Base-by-base conservation (phyloP, 1,139 yeast genomes). In the Magnusiomyces tetraspermus region DNA sequence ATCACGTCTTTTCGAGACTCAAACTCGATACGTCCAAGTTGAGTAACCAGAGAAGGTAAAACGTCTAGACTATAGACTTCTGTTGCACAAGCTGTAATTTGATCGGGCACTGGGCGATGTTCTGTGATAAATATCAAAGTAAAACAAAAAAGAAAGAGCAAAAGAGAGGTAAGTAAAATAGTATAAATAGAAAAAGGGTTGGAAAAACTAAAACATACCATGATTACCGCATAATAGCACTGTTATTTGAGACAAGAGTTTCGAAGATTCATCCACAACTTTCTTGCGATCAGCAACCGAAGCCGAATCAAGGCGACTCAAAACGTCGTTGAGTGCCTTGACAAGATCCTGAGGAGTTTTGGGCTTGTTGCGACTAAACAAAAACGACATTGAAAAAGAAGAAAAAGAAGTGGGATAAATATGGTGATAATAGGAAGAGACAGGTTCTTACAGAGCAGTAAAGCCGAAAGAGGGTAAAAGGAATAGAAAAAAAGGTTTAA, bases 1-100 rank as follows among this genome's bases (percentile, higher is more conserved):
- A 81, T 77, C 17, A 88, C 95, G 61, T 86, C 95, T 64, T 90
- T 89, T 55, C 96, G 76, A 43, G 95, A 80, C 65, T 92, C 97
- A 67, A 92, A 90, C 60, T 88, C 97, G 53, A 92, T 74, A 44
- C 76, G 75, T 17, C 72, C 71, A 55, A 92, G 71, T 61, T 82
- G 77, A 38, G 71, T 66, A 21, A 87, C 73, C 55, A 92, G 69
- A 38, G 76, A 74, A 58, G 77, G 77, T 41, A 92, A 75, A 53
- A 85, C 73, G 65, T 89, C 95, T 0, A 85, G 74, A n/a, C 78
- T 66, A 61, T 85, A 84, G 1, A 85, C 78, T 60, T 88, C 95
- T 60, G 83, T 88, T 1, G 94, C 86, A 54, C 69, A 67, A 53
- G 64, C 70, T 11, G 86, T 80, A 42, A 87, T 80, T 57, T 80